These are phyloP conservation scores for Pilaira anomala DNA, from an alignment of 192 early-diverging fungal genomes.

Conservation along the genomic window DNA sequence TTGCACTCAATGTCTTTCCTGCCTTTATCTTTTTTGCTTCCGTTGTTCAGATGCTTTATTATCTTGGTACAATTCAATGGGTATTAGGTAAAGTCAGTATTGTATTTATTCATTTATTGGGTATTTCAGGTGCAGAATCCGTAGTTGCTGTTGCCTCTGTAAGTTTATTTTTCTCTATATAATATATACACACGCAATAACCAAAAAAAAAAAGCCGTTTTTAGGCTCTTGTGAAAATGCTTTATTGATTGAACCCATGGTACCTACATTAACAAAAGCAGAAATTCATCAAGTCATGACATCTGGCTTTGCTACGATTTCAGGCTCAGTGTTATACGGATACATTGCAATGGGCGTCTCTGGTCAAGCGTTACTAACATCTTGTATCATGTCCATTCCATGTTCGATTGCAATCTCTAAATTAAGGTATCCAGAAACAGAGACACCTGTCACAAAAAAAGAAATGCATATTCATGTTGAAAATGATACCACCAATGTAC, in stretches of 20 bases:
- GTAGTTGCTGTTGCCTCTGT: conserved; percentile 77
- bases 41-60: conserved; percentile 80
- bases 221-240: conserved; percentile 80
- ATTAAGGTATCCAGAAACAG: conserved; percentile 81
- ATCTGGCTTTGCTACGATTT: conserved; percentile 89
- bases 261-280: conserved; percentile 77
- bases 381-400: conserved; percentile 93
- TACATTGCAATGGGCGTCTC: conserved; percentile 71
- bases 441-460: conserved; percentile 72
- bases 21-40: conserved; percentile 88
- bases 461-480: conserved; percentile 54
- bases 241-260: conserved; percentile 75
- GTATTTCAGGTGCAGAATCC: conserved; percentile 78
- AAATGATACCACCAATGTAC: conserved; percentile 65
- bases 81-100: conserved; percentile 57
- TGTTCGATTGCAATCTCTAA: conserved; percentile 82
- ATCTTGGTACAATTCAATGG: conserved; percentile 82
- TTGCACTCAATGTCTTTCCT: conserved; percentile 74
- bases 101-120: conserved; percentile 63
- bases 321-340: conserved; percentile 75
- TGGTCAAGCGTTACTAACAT: conserved; percentile 67
- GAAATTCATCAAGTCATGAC: conserved; percentile 87
- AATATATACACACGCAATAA: neutral
- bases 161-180: neutral
- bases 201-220: conserved; percentile 49